These are phyloP conservation scores for Clarireedia monteithiana DNA, from an alignment of 2,329 filamentous ascomycete species.

Conservation along the genomic window DNA sequence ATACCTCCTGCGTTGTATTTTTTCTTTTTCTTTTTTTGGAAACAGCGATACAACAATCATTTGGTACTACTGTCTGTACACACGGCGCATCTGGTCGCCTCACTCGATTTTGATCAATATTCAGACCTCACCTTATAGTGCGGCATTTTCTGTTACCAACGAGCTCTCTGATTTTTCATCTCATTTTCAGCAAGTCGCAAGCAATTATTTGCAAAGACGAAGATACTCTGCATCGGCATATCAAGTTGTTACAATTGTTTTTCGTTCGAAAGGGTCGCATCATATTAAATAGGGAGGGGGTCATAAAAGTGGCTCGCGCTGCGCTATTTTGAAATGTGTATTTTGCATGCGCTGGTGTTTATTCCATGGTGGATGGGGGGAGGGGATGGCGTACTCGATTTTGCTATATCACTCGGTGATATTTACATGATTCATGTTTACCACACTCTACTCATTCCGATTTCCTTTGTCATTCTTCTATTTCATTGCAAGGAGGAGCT, in stretches of 20 bases:
- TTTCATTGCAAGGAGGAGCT: background rate
- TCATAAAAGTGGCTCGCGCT: constrained; percentile 30
- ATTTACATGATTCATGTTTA: background rate
- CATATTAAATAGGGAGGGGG: constrained; percentile 23
- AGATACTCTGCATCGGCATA: background rate
- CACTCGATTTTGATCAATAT: background rate
- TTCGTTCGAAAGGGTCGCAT: constrained; percentile 12
- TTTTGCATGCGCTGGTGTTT: constrained; percentile 3
- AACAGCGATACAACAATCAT: background rate
- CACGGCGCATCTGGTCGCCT: constrained; percentile 3
- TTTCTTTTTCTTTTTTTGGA: background rate
- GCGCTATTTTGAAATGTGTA: constrained; percentile 9
- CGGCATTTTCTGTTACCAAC: background rate
- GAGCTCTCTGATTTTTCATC: background rate
- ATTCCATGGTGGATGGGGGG: background rate
- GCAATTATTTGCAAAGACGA: background rate
- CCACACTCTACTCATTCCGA: background rate
- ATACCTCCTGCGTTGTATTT: background rate
- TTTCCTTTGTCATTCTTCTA: background rate
- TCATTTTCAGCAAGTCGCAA: background rate
- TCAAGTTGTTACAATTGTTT: background rate
- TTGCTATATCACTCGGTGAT: background rate
- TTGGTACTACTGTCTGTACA: constrained; percentile 12
- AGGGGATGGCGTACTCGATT: background rate
- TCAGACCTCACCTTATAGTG: background rate